Evolutionary conservation across 257 asterid genomes (phyloP), one percentile per base, ranked within the genome.

Genomic region (Ocimum tenuiflorum): DNA sequence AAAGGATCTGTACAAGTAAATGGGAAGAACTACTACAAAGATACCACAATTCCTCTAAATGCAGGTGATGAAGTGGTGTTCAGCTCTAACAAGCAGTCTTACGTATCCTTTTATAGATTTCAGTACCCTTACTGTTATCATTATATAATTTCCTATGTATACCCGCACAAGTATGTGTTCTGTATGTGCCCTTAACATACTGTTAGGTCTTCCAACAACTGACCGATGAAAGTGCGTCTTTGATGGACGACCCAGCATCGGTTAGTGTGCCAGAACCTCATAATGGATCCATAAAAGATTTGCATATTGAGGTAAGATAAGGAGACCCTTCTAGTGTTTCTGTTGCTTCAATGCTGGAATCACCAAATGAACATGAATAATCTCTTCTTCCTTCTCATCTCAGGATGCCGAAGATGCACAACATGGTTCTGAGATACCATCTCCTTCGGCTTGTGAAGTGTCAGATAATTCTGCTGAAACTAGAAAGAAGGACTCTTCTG

Each of bases 31-130:
- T 86, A 74, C 80, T 74, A 83, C 51, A 82, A 86, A 77, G 88
- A 84, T 64, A 77, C 94, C 51, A 83, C 86, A 12, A 72, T 88
- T 73, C 83, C 82, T 67, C 79, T 91, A 41, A 85, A 77, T 61
- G 89, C 80, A 52, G 96, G 98, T 8, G 96, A 91, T 73, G 96
- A 88, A 71, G 91, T 91, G 83, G 86, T 85, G 39, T 91, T 91
- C 75, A 78, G 89, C 82, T 77, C 85, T 19, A 91, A 85, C 19
- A 78, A 75, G 73, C 92, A 85, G 74, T 88, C 89, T 63, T 91
- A 88, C 68, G 98, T 91, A 88, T 91, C 98, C 96, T 86, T 88
- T 72, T n/a, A 23, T 47, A 71, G 7, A 50, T 45, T 15, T 36
- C 38, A 39, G 63, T 57, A 55, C 51, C 61, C n/a, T 43, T 59